Conservation (phyloP, 1,139 yeast species). For the Yamadazyma siamensis region DNA sequence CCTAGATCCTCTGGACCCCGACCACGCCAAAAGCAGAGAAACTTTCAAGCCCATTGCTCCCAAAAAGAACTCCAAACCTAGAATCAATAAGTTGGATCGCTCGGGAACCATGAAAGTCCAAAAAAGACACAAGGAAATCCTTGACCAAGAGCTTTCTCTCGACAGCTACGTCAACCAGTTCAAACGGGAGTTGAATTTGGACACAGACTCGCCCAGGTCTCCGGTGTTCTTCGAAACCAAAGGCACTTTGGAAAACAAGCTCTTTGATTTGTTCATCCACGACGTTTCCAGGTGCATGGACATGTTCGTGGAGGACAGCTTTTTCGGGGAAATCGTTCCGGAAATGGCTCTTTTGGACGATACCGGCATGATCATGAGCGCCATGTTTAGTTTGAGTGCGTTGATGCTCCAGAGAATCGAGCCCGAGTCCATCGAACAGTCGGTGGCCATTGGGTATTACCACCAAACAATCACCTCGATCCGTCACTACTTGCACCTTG, state of each 20-base stretch:
- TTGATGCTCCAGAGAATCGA: conserved; percentile 28
- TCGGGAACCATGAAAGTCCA: conserved; percentile 5
- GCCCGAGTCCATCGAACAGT: conserved; percentile 26
- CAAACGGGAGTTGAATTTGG: conserved; percentile 11
- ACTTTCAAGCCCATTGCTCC: conserved; percentile 35
- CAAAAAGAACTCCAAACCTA: conserved; percentile 33
- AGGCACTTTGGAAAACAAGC: conserved; percentile 24
- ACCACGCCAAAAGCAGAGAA: no score
- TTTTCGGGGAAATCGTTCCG: conserved; percentile 30
- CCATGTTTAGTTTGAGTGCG: conserved; percentile 35
- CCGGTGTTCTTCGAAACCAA: conserved; percentile 15
- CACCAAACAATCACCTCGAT: conserved; percentile 34
- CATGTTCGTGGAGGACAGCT: conserved; percentile 27
- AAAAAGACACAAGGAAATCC: conserved; percentile 3
- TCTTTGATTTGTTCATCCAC: conserved; percentile 33
- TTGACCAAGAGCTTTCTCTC: conserved; percentile 13
- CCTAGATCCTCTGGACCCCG: no score
- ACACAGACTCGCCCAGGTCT: conserved; percentile 4
- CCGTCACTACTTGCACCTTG: conserved; percentile 21
- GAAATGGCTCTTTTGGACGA: conserved; percentile 37
- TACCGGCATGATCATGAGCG: conserved; percentile 32
- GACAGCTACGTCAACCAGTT: conserved; percentile 28
- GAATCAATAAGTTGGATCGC: conserved; percentile 28
- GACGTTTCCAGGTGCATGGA: conserved; percentile 28
- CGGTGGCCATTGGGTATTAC: conserved; percentile 34